Conservation (phyloP, 805 yeast species). For the Candida berthetii region DNA sequence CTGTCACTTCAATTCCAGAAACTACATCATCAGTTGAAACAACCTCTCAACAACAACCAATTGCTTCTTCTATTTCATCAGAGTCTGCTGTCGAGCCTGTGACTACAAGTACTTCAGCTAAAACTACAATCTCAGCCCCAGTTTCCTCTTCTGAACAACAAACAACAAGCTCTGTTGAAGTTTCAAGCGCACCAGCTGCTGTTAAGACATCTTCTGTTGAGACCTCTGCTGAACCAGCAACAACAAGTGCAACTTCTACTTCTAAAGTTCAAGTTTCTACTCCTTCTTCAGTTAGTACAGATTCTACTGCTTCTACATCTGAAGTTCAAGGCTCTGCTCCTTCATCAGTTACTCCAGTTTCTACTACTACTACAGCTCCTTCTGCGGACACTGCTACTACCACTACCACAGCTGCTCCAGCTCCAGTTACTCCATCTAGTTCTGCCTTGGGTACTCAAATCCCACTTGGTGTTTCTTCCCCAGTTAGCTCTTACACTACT, state of each 20-base stretch:
- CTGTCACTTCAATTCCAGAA: not conserved
- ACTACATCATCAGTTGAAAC: not conserved
- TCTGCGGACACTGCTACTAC: not conserved
- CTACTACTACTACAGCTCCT: not conserved
- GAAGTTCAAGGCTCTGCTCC: too few relatives aligned
- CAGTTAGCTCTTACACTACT: constrained; percentile 7
- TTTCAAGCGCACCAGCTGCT: not conserved
- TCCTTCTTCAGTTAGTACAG: too few relatives aligned
- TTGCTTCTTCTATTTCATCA: constrained; percentile 1
- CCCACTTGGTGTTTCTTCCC: constrained; percentile 16
- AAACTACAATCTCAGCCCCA: constrained; percentile 1
- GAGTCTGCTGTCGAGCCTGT: not conserved
- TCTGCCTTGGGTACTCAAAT: not conserved
- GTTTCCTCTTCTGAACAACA: not conserved
- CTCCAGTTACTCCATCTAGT: not conserved
- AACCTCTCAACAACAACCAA: too few relatives aligned
- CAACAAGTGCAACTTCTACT: not conserved
- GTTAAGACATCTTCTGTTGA: not conserved
- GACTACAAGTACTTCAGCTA: not conserved
- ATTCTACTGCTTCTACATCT: not conserved
- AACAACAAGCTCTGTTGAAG: not conserved
- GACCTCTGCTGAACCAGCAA: too few relatives aligned
- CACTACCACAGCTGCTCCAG: not conserved
- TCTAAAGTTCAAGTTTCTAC: not conserved
- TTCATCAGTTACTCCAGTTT: constrained; percentile 7